A percentile compares a stretch with the other conserved stretches of the same genome.
Evolutionary conservation across 768 basidiomycete species (phyloP).

Genomic region (Psilocybe sp.): DNA sequence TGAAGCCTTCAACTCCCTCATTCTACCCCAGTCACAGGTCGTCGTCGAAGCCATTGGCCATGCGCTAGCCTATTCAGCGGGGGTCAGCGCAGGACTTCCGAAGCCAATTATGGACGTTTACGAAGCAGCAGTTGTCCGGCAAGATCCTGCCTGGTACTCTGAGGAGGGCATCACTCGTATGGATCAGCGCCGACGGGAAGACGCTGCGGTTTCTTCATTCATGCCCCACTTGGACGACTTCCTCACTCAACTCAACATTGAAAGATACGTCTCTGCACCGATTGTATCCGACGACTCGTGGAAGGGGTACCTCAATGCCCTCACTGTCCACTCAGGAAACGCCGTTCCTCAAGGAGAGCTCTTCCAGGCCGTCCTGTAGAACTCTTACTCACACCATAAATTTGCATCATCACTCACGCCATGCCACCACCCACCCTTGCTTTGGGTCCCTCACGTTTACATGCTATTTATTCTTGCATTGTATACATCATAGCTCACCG

Average conservation of each 20-base stretch:
- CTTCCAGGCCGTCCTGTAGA: conserved; percentile 41
- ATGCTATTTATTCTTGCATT: too few relatives aligned
- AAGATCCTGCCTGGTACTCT: conserved; percentile 59
- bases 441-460: too few relatives aligned
- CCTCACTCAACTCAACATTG: conserved; percentile 43
- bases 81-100: conserved; percentile 38
- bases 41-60: conserved; percentile 64
- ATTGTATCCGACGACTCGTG: conserved; percentile 49
- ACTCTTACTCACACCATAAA: background rate
- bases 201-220: conserved; percentile 40
- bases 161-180: conserved; percentile 51
- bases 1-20: conserved; percentile 45
- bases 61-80: conserved; percentile 58
- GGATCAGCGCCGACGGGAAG: conserved; percentile 46
- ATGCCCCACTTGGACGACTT: conserved; percentile 39
- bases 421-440: too few relatives aligned
- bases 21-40: conserved; percentile 53
- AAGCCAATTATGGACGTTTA: conserved; percentile 54
- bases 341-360: conserved; percentile 34
- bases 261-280: conserved; percentile 49
- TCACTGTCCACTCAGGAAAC: conserved; percentile 42
- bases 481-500: too few relatives aligned
- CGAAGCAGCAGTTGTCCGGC: conserved; percentile 48
- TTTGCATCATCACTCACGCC: background rate
- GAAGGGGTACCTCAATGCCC: conserved; percentile 40